Base-by-base conservation (phyloP, 176 grass and related monocot genomes). In the Phragmites australis region DNA sequence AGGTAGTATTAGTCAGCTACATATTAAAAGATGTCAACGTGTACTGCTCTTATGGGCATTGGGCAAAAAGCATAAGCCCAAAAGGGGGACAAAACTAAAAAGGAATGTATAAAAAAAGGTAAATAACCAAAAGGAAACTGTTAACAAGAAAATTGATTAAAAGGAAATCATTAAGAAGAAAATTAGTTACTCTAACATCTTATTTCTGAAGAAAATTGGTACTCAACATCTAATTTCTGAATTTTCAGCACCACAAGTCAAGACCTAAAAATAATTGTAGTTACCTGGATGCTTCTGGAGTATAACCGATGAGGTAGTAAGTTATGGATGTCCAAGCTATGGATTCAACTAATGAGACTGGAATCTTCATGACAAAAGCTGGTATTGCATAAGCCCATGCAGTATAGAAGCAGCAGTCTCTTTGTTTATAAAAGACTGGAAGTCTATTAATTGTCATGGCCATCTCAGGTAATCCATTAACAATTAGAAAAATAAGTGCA, bases 341-440 rank as follows among this genome's bases (percentile, higher is more conserved):
- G 14, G 90, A 87, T 49, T 77, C 86, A 49, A 89, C 14, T 63
- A 97, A 79, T 64, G 93, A 97, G 26, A 90, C 13, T 19, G 90
- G 93, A 66, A 97, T 63, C 73, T 91, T 93, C n/a, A 88, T 42
- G 8, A 93, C 58, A 60, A 79, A 82, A 74, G 86, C 68, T 45
- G 93, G 93, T 72, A 97, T 81, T 62, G 93, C 60, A 83, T 93
- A 97, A 84, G 93, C 86, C 93, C 93, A 97, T 23, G 90, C 90
- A 23, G 93, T 90, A 82, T 91, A 97, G 74, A 97, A 91, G 80
- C 79, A 83, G 44, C 82, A 53, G 56, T 97, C 77, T 66, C 90
- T 86, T 70, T 97, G 93, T 66, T 85, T 93, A 63, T 89, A 93
- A 30, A 97, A 97, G 42, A 89, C 79, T 10, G 93, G 83, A 8